Base-by-base conservation (phyloP, 108 stramenopile genomes). In the Cyclotella baltica region DNA sequence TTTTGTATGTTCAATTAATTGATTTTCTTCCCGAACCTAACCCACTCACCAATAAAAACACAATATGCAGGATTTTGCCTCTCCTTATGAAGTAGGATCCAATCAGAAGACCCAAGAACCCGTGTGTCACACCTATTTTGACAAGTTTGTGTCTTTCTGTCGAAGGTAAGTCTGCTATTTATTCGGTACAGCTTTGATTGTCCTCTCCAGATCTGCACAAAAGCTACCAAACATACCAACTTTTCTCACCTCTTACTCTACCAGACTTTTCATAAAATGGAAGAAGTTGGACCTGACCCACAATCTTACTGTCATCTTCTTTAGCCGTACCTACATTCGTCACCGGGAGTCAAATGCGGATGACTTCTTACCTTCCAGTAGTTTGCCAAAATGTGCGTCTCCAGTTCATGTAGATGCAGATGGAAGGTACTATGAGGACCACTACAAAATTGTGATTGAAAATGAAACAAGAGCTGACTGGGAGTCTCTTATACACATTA, bases 281-380 rank as follows among this genome's bases (percentile, higher is more conserved):
- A 91, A 91, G 61, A 87, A 81, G 36, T 57, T 93, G 19, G 89
- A 91, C 46, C 87, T 93, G 48, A 92, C 96, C 9, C 98, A 98
- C 83, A 96, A 95, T 27, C 85, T 98, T 23, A 97, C 98, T 2
- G 93, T 98, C 10, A 87, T 98, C 9, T 98, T 97, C 73, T 98
- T 98, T 70, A 95, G 93, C 65, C 86, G 98, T 31, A 95, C 94
- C 18, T 89, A 93, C 73, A 23, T 96, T 61, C 31, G 71, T 16
- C 36, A 47, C 22, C 57, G 57, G 56, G 75, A 66, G 48, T 11
- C 15, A 31, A 35, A 78, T 22, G 75, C 20, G 23, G 63, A 66
- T 15, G 82, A 56, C 25, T 51, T 51, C 10, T 37, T 47, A 22
- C 50, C 40, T 20, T 31, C 72, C 8, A 53, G 1, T 57, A 27